phyloP scores from a whole-genome alignment of 1,284 basidiomycete species.

The Papiliotrema terrestris region DNA sequence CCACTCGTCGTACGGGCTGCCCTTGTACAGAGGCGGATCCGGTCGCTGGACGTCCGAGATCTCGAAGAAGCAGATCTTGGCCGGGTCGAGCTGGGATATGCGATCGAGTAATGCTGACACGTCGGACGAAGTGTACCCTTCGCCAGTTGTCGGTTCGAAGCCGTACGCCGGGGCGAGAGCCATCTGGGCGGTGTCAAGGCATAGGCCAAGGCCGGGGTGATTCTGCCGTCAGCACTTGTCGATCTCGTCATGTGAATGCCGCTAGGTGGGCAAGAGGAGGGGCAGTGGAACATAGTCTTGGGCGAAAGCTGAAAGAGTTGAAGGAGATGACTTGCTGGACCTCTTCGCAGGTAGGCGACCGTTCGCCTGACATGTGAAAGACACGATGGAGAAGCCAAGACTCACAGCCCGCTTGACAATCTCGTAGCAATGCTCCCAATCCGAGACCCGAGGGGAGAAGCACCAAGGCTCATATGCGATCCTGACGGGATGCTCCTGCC shows the following conservation, averaged over 20 bases:
- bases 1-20: not conserved
- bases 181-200: constrained; percentile 16
- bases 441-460: constrained; percentile 1
- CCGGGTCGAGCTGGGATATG: not conserved
- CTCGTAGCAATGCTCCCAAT: constrained; percentile 10
- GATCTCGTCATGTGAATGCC: not conserved
- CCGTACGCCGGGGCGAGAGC: constrained; percentile 16
- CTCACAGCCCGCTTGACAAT: constrained; percentile 8
- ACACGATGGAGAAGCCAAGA: not conserved
- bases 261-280: too few relatives aligned
- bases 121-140: not conserved
- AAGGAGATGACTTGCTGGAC: too few relatives aligned
- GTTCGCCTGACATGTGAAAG: too few relatives aligned
- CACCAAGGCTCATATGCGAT: constrained; percentile 10
- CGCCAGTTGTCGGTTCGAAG: constrained; percentile 8
- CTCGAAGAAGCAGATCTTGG: not conserved
- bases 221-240: not conserved
- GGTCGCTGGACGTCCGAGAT: not conserved
- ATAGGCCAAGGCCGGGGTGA: constrained; percentile 19
- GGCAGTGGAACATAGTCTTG: too few relatives aligned
- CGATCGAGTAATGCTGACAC: not conserved
- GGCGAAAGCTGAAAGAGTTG: too few relatives aligned
- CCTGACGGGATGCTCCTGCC: constrained; percentile 3
- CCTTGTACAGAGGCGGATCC: not conserved
- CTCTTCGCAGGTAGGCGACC: too few relatives aligned